Evolutionary conservation across 129 eudicot genomes (phyloP).

Genomic region (Flaveria trinervia): DNA sequence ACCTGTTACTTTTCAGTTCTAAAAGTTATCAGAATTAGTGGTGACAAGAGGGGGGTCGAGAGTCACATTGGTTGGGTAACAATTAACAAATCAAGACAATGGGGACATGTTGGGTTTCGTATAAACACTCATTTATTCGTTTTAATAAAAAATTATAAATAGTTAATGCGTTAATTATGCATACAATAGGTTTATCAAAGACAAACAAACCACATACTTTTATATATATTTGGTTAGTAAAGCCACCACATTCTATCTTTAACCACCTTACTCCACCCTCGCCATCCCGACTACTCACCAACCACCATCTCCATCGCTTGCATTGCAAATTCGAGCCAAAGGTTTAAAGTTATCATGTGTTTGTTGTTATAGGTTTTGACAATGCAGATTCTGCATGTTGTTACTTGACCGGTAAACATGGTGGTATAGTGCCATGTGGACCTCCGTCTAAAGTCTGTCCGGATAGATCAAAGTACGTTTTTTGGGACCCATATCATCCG

Average conservation of each 20-base stretch:
- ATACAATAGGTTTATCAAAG: too few relatives aligned
- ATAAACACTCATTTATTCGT: too few relatives aligned
- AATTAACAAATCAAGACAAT: too few relatives aligned
- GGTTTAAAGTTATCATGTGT: background rate
- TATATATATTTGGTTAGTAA: too few relatives aligned
- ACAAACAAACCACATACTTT: too few relatives aligned
- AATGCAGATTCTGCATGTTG: slow-evolving; percentile 74
- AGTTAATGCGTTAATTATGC: too few relatives aligned
- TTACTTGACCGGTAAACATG: slow-evolving; percentile 54
- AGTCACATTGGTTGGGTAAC: too few relatives aligned
- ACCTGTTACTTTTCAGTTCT: background rate
- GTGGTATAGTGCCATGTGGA: slow-evolving; percentile 83
- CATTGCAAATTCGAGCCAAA: background rate
- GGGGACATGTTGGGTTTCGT: background rate
- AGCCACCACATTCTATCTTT: too few relatives aligned
- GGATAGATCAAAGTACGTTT: slow-evolving; percentile 77
- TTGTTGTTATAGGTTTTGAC: slow-evolving; percentile 54
- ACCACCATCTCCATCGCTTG: background rate
- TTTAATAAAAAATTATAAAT: too few relatives aligned
- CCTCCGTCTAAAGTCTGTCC: slow-evolving; percentile 67
- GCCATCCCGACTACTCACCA: too few relatives aligned
- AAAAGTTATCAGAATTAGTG: background rate
- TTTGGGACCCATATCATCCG: slow-evolving; percentile 97
- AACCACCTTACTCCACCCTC: too few relatives aligned
- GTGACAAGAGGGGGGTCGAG: too few relatives aligned